Evolutionary conservation across 306 rosid species (phyloP).

Genomic region (Glycyrrhiza uralensis): DNA sequence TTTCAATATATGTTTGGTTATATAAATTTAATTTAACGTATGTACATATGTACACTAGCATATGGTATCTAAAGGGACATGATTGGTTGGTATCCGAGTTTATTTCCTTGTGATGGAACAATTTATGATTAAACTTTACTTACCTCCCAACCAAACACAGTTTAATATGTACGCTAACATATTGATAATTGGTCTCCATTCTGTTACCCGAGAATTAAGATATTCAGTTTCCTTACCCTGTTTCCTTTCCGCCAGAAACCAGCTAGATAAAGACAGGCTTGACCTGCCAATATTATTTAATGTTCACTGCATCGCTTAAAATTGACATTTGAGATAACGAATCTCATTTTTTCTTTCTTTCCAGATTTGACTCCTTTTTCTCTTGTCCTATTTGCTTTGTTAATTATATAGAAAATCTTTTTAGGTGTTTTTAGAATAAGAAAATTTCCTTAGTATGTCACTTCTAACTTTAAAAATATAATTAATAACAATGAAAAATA

Average conservation of each 20-base stretch:
- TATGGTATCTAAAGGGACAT: no score
- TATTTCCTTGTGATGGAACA: no score
- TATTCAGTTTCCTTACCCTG: background rate
- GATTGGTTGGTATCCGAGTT: no score
- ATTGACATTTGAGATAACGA: background rate
- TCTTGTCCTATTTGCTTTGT: background rate
- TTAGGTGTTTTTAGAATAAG: no score
- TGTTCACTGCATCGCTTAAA: background rate
- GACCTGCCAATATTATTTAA: background rate
- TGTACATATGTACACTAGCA: no score
- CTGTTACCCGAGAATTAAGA: background rate
- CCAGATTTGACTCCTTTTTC: background rate
- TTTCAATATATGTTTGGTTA: background rate
- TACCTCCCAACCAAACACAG: no score
- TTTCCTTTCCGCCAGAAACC: slow-evolving; percentile 21
- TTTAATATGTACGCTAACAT: background rate
- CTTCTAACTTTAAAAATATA: no score
- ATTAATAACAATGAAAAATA: no score
- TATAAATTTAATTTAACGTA: background rate
- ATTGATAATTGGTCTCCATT: background rate
- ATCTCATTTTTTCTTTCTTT: background rate
- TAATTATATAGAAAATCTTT: background rate
- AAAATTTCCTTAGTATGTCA: no score
- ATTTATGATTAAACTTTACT: no score
- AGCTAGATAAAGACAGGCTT: background rate